A percentile compares a stretch with the other conserved stretches of the same genome.
Evolutionary conservation across 805 yeast genomes (phyloP).

Genomic region (Debaryomyces castellii): DNA sequence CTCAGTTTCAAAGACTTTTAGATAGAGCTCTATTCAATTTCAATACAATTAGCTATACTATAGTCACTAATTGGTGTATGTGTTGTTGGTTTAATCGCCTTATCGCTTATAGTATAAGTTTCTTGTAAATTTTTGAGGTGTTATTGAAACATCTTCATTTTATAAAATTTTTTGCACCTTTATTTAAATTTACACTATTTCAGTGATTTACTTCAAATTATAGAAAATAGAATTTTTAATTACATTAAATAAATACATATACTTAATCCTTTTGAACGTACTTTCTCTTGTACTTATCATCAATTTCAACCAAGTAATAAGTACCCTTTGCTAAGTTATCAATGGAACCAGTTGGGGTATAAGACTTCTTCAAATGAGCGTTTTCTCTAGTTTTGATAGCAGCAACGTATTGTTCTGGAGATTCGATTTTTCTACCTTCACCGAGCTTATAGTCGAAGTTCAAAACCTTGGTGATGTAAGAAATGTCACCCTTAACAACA

Average conservation of each 20-base stretch:
- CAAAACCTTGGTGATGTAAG: slow-evolving; percentile 60
- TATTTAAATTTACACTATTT: no score
- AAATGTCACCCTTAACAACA: slow-evolving; percentile 77
- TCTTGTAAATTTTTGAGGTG: no score
- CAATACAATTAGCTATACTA: no score
- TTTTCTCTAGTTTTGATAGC: slow-evolving; percentile 85
- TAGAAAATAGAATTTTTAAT: neutral
- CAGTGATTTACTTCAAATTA: neutral
- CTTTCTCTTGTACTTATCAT: slow-evolving; percentile 84
- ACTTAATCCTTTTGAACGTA: slow-evolving; percentile 66
- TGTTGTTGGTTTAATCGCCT: no score
- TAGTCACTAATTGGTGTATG: no score
- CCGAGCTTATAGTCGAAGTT: slow-evolving; percentile 67
- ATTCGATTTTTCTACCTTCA: slow-evolving; percentile 55
- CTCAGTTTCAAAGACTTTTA: no score
- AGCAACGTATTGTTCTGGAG: slow-evolving; percentile 80
- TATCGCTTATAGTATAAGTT: no score
- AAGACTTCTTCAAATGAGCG: slow-evolving; percentile 78
- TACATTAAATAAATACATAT: neutral
- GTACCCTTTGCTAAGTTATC: slow-evolving; percentile 73
- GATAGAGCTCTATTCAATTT: no score
- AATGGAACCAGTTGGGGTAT: slow-evolving; percentile 75
- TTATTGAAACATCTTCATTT: no score
- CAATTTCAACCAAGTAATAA: slow-evolving; percentile 79
- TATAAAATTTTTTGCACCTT: no score